Base-by-base conservation (phyloP, 192 early-diverging fungal genomes). In the Coemansia sp. region DNA sequence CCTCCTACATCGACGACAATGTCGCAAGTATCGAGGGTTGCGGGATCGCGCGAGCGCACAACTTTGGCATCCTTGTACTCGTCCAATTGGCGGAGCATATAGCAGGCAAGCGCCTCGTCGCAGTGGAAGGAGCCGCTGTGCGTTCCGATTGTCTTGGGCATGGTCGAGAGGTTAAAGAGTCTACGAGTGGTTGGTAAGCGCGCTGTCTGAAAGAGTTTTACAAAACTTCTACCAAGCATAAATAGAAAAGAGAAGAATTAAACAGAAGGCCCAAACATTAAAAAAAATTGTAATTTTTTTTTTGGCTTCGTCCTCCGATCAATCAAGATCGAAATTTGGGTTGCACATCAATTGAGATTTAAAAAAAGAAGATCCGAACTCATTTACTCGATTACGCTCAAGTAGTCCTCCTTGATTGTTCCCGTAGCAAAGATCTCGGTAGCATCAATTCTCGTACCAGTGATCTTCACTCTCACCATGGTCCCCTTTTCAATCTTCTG, bases 351-450 rank as follows among this genome's bases (percentile, higher is more conserved):
- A 27, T 27, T 27, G 27, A 27, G 27, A 27, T 27, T 27, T 27
- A 27, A 27, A 27, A 11, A 12, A 53, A 10, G 31, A 27, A 53
- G 5, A 5, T 12, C 9, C 3, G 11, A 27, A 13, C 20, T 4
- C 7, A 9, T 24, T 44, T 76, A 80, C 64, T 86, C 86, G 72
- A 91, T 92, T 12, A 91, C 88, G 61, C 95, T 95, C 57, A 98
- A 78, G 66, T 93, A 99, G 89, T 99, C 96, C 74, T 99, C 96
- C 80, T 97, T 98, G 80, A 99, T 97, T 6, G 95, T 96, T 24
- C 96, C 96, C 66, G 95, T 96, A 27, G 94, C 94, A 85, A 92
- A 93, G 52, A 99, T 96, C 80, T 95, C 94, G 2, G 92, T 94
- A 41, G 94, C 94, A 62, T 98, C 96, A 50, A 93, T 86, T 69